Evolutionary conservation across 192 early-diverging fungal species (phyloP).

Genomic region (Radiomyces spectabilis): DNA sequence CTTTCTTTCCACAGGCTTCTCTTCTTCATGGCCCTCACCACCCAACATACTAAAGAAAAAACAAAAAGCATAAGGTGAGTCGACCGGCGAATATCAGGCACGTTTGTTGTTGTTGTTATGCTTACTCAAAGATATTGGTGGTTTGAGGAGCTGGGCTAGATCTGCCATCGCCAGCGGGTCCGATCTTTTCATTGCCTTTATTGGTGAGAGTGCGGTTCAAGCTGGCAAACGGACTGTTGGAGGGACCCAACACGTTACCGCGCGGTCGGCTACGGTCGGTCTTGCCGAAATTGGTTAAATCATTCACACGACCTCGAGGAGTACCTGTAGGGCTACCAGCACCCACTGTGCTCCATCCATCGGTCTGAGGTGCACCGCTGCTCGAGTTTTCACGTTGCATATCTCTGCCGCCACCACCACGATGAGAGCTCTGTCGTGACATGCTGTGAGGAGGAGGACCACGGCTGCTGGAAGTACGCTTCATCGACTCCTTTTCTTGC

Average conservation of each 20-base stretch:
- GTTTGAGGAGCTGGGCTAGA: constrained; percentile 8
- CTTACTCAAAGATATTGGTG: constrained; percentile 27
- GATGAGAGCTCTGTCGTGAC: constrained; percentile 50
- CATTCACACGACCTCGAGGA: constrained; percentile 49
- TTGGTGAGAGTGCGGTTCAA: constrained; percentile 10
- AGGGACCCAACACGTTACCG: constrained; percentile 47
- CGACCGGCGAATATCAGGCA: too few species aligned
- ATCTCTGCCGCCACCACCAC: constrained; percentile 30
- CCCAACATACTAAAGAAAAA: constrained; percentile 5
- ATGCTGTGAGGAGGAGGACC: constrained; percentile 55
- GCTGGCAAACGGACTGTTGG: constrained; percentile 15
- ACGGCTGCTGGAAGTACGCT: constrained; percentile 57
- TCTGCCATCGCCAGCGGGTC: background rate
- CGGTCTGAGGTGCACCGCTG: constrained; percentile 29
- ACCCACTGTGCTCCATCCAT: constrained; percentile 69
- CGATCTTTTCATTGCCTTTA: constrained; percentile 13
- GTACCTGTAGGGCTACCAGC: constrained; percentile 18
- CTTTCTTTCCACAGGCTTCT: constrained; percentile 13
- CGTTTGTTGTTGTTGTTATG: too few species aligned
- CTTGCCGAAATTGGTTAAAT: constrained; percentile 73
- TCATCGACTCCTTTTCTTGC: constrained; percentile 65
- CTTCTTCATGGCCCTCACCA: constrained; percentile 16
- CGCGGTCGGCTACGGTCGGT: constrained; percentile 47
- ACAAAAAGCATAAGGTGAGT: background rate
- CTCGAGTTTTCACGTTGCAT: constrained; percentile 20